Conservation (phyloP, 225 moss, liverwort and hornwort genomes). For the Marchantia paleacea region DNA sequence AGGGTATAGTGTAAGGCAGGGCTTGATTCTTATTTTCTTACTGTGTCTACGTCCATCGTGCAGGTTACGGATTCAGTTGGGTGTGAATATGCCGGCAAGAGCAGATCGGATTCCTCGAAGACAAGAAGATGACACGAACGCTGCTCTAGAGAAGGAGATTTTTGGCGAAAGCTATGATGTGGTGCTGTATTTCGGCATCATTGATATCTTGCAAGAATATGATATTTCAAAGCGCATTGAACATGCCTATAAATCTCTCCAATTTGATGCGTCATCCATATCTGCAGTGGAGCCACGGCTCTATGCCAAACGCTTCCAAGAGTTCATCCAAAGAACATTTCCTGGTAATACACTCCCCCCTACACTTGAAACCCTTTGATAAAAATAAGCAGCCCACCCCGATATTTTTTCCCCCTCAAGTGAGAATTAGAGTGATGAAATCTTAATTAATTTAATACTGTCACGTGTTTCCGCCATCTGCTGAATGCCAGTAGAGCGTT, state of each 20-base stretch:
- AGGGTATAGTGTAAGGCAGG: no score
- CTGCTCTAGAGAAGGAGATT: slow-evolving; percentile 71
- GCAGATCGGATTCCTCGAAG: slow-evolving; percentile 72
- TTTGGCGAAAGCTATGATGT: slow-evolving; percentile 98
- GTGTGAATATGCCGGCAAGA: slow-evolving; percentile 98
- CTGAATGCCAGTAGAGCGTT: slow-evolving; percentile 31
- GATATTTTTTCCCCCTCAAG: slow-evolving; percentile 19
- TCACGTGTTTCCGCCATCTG: slow-evolving; percentile 22
- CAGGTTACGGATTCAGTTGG: slow-evolving; percentile 96
- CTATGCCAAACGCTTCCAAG: slow-evolving; percentile 95
- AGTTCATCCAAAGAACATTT: slow-evolving; percentile 86
- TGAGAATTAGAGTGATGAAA: slow-evolving; percentile 28
- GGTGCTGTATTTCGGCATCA: slow-evolving; percentile 99
- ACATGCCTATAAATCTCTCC: slow-evolving; percentile 95
- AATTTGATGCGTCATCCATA: slow-evolving; percentile 90
- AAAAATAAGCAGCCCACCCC: slow-evolving; percentile 27
- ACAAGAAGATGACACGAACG: slow-evolving; percentile 46
- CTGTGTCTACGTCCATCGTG: not conserved
- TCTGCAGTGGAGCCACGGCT: slow-evolving; percentile 98
- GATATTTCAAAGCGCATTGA: slow-evolving; percentile 92
- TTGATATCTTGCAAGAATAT: slow-evolving; percentile 98
- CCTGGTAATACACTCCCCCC: slow-evolving; percentile 58
- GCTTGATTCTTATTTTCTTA: no score
- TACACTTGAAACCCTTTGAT: slow-evolving; percentile 48
- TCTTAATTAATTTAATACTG: slow-evolving; percentile 26